Evolutionary conservation across 2,329 filamentous ascomycete genomes (phyloP).

Genomic region (Coleophoma eucalyptorum): DNA sequence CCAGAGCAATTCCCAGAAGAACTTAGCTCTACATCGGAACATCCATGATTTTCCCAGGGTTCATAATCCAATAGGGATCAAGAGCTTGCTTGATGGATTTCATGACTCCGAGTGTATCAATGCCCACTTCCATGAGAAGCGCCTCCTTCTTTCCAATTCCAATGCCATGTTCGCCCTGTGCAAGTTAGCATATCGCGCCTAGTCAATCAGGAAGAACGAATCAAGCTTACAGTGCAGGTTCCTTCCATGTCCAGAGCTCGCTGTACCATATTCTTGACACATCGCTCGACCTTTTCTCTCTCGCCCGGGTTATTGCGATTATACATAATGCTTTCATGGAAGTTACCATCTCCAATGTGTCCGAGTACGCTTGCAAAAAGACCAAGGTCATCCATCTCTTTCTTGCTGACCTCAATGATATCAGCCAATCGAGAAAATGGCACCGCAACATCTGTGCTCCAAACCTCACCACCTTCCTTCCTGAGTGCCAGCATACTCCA

Average conservation of each 20-base stretch:
- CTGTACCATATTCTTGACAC: constrained; percentile 86
- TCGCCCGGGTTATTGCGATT: constrained; percentile 66
- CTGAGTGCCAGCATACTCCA: constrained; percentile 76
- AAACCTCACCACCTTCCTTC: constrained; percentile 66
- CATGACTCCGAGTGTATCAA: constrained; percentile 81
- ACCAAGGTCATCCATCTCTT: constrained; percentile 81
- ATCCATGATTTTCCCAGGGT: constrained; percentile 90
- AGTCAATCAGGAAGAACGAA: constrained; percentile 2
- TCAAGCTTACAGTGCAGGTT: constrained; percentile 64
- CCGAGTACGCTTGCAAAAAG: constrained; percentile 85
- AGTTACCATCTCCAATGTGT: constrained; percentile 92
- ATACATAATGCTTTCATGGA: constrained; percentile 91
- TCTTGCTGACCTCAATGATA: constrained; percentile 79
- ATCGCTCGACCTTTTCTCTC: constrained; percentile 70
- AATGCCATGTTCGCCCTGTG: constrained; percentile 72
- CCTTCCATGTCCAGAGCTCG: constrained; percentile 93
- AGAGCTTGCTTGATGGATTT: constrained; percentile 76
- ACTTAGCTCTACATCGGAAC: constrained; percentile 30
- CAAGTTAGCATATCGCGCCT: neutral
- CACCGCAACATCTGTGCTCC: constrained; percentile 83
- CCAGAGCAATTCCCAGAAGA: too few relatives aligned
- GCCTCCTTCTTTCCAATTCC: constrained; percentile 84
- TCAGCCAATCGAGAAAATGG: constrained; percentile 72
- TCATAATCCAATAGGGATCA: constrained; percentile 86
- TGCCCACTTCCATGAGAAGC: constrained; percentile 73